A percentile compares a stretch with the other conserved stretches of the same genome.
Evolutionary conservation across 2,329 filamentous ascomycete species (phyloP).

Genomic region (Aspergillus fumigatus): DNA sequence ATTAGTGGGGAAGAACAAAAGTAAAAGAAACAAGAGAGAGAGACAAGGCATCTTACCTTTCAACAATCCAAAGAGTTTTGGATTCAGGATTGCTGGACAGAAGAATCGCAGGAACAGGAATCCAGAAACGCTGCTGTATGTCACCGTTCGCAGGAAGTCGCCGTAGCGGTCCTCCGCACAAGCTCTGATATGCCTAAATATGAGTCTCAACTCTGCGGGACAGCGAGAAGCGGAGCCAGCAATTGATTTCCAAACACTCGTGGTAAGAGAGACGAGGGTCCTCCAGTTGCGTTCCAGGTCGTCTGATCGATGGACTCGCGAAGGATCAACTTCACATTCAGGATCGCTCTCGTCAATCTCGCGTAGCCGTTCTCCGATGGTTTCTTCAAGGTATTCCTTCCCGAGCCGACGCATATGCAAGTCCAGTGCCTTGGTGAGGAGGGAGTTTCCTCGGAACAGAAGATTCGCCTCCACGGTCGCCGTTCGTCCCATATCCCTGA

Average conservation of each 20-base stretch:
- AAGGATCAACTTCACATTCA: slow-evolving; percentile 93
- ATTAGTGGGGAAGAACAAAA: slow-evolving; percentile 18
- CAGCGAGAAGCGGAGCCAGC: slow-evolving; percentile 67
- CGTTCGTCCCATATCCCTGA: slow-evolving; percentile 60
- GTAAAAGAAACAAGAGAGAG: not conserved
- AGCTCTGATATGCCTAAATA: slow-evolving; percentile 85
- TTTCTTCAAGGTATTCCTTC: slow-evolving; percentile 86
- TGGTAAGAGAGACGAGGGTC: slow-evolving; percentile 69
- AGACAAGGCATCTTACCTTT: slow-evolving; percentile 47
- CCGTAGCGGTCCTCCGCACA: slow-evolving; percentile 94
- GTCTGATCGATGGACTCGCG: slow-evolving; percentile 61
- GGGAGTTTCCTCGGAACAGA: slow-evolving; percentile 88
- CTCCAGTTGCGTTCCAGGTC: slow-evolving; percentile 82
- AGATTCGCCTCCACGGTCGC: slow-evolving; percentile 80
- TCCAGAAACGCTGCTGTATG: slow-evolving; percentile 90
- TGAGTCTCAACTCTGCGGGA: slow-evolving; percentile 74
- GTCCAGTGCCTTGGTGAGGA: slow-evolving; percentile 89
- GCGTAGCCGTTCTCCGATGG: slow-evolving; percentile 75
- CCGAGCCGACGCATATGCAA: slow-evolving; percentile 93
- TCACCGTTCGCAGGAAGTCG: slow-evolving; percentile 81
- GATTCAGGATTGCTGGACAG: slow-evolving; percentile 91
- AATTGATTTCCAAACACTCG: slow-evolving; percentile 81
- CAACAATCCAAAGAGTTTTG: slow-evolving; percentile 84
- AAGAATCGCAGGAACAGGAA: slow-evolving; percentile 95
- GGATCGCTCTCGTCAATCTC: slow-evolving; percentile 89